These are phyloP conservation scores for Tetrapyrgos nigripes DNA, from an alignment of 1,284 basidiomycete species.

Conservation along the genomic window DNA sequence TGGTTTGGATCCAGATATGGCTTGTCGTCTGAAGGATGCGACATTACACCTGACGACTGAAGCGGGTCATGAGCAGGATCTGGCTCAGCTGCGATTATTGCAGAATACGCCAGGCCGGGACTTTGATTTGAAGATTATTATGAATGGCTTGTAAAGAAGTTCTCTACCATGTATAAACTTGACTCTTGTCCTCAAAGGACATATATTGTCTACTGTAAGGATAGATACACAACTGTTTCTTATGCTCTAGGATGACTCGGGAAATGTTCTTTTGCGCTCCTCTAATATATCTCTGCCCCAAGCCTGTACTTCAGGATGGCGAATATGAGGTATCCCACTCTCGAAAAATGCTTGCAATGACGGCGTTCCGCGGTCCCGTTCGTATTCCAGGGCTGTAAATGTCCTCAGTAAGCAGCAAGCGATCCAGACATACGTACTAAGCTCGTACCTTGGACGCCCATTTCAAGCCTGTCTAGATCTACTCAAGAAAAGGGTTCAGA, in stretches of 20 bases:
- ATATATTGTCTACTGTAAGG: too few species aligned
- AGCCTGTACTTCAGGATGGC: slow-evolving; percentile 76
- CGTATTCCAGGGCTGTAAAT: slow-evolving; percentile 78
- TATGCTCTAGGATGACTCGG: neutral
- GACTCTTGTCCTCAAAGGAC: too few species aligned
- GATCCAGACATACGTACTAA: neutral
- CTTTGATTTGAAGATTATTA: too few species aligned
- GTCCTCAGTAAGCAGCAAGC: neutral
- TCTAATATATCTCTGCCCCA: slow-evolving; percentile 76
- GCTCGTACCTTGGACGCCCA: slow-evolving; percentile 79
- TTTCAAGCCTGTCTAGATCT: slow-evolving; percentile 95
- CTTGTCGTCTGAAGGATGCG: neutral
- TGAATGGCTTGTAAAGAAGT: too few species aligned
- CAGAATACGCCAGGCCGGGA: too few species aligned
- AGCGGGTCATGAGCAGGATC: neutral
- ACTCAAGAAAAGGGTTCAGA: too few species aligned
- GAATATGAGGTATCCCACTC: slow-evolving; percentile 72
- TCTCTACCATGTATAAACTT: too few species aligned
- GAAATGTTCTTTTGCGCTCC: slow-evolving; percentile 50
- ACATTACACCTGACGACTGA: neutral
- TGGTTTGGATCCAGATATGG: neutral
- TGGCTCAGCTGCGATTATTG: neutral
- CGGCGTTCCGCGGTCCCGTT: slow-evolving; percentile 50
- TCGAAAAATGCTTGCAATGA: slow-evolving; percentile 79
- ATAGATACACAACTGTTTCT: too few species aligned